Base-by-base conservation (phyloP, 306 rosid genomes). In the Vachellia pachyceras region DNA sequence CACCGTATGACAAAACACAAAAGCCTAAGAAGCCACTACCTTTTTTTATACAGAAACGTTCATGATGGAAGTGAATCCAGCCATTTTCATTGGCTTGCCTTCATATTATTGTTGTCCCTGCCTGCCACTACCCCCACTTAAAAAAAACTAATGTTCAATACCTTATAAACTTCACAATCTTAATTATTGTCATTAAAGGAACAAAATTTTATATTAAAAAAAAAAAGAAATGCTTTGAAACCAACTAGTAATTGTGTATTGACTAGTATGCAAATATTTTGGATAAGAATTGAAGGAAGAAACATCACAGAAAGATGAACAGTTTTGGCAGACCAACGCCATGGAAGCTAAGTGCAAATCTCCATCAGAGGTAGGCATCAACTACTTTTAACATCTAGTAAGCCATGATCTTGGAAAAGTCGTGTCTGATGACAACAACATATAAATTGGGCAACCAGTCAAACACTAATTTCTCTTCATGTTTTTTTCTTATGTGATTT, bases 311-410 rank as follows among this genome's bases (percentile, higher is more conserved):
- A 73, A 49, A 22, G 71, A 33, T 41, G 14, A 35, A 57, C 60
- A 58, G 64, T 58, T n/a, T 52, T 14, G 40, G 6, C 44, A 57
- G 52, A 69, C 57, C 69, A 76, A 73, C 37, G 73, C 52, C 73
- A 44, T 52, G 22, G 23, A 0, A 20, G 45, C 50, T 1, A 35
- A 68, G 78, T 66, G 82, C 20, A 39, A 18, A 77, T 81, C 84
- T 54, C 45, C 37, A 66, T 84, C 80, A 11, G 76, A 10, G 78
- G 78, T 45, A 29, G 65, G 46, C 22, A 44, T 8, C 49, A 57
- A n/a, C 14, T 14, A 61, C 29, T 33, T 5, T 64, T 1, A 14
- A 13, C 42, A 33, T 79, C n/a, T 44, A 8, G 22, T 11, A 29
- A 41, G 45, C 67, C 71, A 23, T 42, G 0, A 54, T 41, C 60